Evolutionary conservation across 1,284 basidiomycete species (phyloP), one percentile per base, ranked within the genome.

Genomic region (Ceratobasidium sp.): DNA sequence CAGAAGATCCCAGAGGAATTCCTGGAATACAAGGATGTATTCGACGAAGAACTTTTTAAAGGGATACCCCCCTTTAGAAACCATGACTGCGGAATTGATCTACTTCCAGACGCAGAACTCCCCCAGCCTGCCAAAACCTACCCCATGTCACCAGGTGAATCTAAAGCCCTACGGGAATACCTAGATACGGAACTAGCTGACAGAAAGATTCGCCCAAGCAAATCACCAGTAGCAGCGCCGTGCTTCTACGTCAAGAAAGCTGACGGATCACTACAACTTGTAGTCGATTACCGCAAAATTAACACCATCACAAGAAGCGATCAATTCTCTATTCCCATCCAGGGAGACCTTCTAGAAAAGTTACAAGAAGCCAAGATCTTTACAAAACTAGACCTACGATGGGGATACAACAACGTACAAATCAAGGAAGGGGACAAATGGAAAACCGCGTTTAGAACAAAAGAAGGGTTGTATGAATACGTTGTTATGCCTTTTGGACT

Each of bases 211-310:
- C 11, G 42, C 2, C 71, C 17, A 2, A 60, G 37, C 26, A 77
- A 47, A 28, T 76, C 64, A 15, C 26, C 37, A 33, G 26, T 7
- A 1, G 47, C 1, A 15, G 3, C 58, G 1, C 73, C 73, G 26
- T 35, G 64, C 1, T 39, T 75, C 45, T 75, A 53, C 37, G 60
- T 81, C 26, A 80, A 82, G 35, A 71, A 69, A 13, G 87, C 87
- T 78, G 84, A 85, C 77, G 84, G 86, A 5, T 71, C 78, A 0
- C 78, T 85, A 0, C 79, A 83, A 0, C 82, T 86, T 0, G 86
- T 85, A 69, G 82, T 87, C 0, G 85, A 89, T 77, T 89, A 86
- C 79, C 79, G 84, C 0, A 81, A 82, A 10, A 81, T 89, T 31
- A 89, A 89, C 77, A 49, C 74, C 0, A 76, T 80, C 47, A 82